Percentiles rank a stretch among this genome's conserved stretches.
phyloP scores from a whole-genome alignment of 495 filamentous ascomycete species.

The Neurospora sp. region DNA sequence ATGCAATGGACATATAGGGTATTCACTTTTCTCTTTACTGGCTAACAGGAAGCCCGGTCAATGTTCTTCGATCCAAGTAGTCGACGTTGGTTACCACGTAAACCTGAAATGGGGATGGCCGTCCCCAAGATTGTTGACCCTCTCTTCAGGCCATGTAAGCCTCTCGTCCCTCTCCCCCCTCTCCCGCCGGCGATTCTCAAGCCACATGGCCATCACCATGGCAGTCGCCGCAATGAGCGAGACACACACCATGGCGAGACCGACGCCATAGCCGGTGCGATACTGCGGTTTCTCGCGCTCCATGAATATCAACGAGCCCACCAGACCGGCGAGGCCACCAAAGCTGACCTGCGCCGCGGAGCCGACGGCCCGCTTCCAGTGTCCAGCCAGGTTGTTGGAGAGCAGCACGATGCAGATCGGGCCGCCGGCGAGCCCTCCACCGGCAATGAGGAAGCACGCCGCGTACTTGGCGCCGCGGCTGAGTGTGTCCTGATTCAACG shows the following conservation, averaged over 20 bases:
- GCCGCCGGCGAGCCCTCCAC: constrained; percentile 60
- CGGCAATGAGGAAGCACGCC: constrained; percentile 51
- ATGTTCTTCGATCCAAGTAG: no score
- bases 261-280: constrained; percentile 58
- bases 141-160: constrained; percentile 37
- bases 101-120: constrained; percentile 53
- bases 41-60: no score
- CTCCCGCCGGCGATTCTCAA: constrained; percentile 48
- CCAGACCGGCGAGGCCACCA: constrained; percentile 56
- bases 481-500: constrained; percentile 47
- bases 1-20: no score
- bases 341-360: constrained; percentile 49
- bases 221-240: constrained; percentile 37
- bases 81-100: constrained; percentile 4
- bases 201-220: constrained; percentile 45
- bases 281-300: constrained; percentile 52
- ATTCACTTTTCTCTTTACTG: no score
- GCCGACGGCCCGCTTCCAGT: constrained; percentile 52
- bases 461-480: constrained; percentile 61
- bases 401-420: constrained; percentile 50
- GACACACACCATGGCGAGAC: constrained; percentile 45
- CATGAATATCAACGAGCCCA: constrained; percentile 58
- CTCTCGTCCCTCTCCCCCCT: constrained; percentile 38
- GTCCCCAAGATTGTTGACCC: constrained; percentile 58
- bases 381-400: constrained; percentile 40